These are phyloP conservation scores for Lodderomyces margitis DNA, from an alignment of 1,139 yeast species.

Conservation along the genomic window DNA sequence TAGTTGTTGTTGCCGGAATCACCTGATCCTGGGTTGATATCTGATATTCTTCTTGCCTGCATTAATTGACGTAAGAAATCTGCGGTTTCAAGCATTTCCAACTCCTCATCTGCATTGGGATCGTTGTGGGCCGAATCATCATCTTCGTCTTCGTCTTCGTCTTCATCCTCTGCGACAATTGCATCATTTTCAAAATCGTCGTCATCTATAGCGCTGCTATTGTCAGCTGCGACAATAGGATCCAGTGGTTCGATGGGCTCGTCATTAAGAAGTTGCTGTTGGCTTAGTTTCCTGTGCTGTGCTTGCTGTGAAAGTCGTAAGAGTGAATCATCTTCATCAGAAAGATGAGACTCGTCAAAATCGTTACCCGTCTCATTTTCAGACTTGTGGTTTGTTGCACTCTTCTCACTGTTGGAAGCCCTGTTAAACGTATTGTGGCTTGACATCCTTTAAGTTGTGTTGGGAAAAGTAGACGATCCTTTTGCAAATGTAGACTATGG, in stretches of 20 bases:
- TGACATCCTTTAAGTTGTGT: background rate
- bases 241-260: conserved; percentile 9
- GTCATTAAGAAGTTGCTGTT: conserved; percentile 7
- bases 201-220: conserved; percentile 10
- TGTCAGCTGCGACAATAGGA: conserved; percentile 8
- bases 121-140: conserved; percentile 17
- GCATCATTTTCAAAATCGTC: conserved; percentile 10
- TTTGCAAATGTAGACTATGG: too few relatives aligned
- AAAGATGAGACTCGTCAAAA: conserved; percentile 6
- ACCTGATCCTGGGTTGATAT: conserved; percentile 19
- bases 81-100: conserved; percentile 25
- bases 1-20: conserved; percentile 19
- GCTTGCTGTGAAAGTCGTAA: conserved; percentile 24
- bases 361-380: background rate
- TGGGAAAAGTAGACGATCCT: too few relatives aligned
- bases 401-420: background rate
- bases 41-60: conserved; percentile 15
- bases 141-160: conserved; percentile 11
- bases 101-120: conserved; percentile 20
- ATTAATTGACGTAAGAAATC: conserved; percentile 26
- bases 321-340: conserved; percentile 20
- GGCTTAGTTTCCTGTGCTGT: conserved; percentile 14
- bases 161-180: conserved; percentile 9
- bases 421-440: background rate
- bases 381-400: conserved; percentile 1